These are phyloP conservation scores for Wickerhamomyces rabaulensis DNA, from an alignment of 805 yeast species.

Conservation along the genomic window DNA sequence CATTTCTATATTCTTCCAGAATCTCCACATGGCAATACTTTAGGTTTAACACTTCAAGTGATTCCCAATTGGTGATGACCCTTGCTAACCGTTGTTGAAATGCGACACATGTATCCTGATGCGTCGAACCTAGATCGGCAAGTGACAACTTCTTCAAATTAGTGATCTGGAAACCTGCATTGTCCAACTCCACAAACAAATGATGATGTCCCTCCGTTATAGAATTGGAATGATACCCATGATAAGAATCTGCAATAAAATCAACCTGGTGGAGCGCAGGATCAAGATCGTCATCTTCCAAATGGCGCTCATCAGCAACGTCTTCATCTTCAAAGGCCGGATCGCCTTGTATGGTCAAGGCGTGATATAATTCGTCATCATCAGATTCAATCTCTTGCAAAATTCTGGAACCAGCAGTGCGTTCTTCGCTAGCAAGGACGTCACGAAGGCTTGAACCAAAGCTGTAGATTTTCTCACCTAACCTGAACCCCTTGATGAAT, in stretches of 20 bases:
- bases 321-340: slow-evolving; percentile 1
- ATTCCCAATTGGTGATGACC: not conserved
- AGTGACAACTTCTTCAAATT: not conserved
- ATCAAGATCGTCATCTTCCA: slow-evolving; percentile 1
- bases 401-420: not conserved
- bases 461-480: not conserved
- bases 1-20: not conserved
- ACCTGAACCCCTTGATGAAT: slow-evolving; percentile 9
- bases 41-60: not conserved
- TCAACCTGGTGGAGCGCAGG: not conserved
- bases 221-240: not conserved
- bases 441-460: not conserved
- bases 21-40: not conserved
- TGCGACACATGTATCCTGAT: not conserved
- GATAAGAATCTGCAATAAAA: not conserved
- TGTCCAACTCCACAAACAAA: not conserved
- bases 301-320: slow-evolving; percentile 1
- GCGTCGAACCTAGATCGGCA: not conserved
- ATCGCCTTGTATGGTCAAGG: not conserved
- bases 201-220: not conserved
- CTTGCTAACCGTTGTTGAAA: not conserved
- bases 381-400: slow-evolving; percentile 3
- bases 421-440: not conserved
- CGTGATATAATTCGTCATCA: not conserved
- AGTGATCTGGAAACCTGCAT: not conserved